phyloP scores from a whole-genome alignment of 139 green algal species.

The Asterochloris sp. region DNA sequence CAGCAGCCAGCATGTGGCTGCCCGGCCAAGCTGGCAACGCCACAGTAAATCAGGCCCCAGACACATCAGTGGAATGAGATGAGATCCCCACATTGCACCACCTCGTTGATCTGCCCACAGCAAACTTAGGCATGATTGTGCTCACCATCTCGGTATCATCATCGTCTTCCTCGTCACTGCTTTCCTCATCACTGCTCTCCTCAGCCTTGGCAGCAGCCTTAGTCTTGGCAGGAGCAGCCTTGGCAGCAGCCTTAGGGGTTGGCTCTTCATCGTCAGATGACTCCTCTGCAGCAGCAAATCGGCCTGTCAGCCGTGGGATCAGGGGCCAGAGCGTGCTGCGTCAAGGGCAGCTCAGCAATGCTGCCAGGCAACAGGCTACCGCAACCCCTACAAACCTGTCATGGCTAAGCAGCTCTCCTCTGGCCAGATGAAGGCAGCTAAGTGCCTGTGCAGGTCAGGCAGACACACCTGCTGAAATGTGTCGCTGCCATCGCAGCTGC shows the following conservation, averaged over 20 bases:
- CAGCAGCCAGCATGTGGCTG: no score
- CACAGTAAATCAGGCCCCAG: not conserved
- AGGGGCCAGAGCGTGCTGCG: no score
- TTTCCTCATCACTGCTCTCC: not conserved
- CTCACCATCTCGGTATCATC: not conserved
- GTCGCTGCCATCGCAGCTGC: not conserved
- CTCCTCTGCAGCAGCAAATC: not conserved
- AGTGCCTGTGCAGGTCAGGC: constrained; percentile 3
- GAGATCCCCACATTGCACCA: not conserved
- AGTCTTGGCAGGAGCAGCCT: not conserved
- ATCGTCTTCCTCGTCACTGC: not conserved
- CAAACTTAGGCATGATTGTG: not conserved
- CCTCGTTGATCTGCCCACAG: not conserved
- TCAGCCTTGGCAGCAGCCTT: not conserved
- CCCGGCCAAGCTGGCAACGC: not conserved
- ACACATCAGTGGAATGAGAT: no score
- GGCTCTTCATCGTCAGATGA: constrained; percentile 3
- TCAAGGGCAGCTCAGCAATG: no score
- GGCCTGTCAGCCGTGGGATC: no score
- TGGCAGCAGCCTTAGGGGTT: constrained; percentile 17
- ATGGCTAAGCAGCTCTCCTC: not conserved
- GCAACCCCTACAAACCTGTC: not conserved
- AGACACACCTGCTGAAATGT: not conserved
- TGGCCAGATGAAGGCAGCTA: not conserved
- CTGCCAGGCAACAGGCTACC: no score